Evolutionary conservation across 148 eudicot genomes (phyloP).

Genomic region (Agrostemma githago): DNA sequence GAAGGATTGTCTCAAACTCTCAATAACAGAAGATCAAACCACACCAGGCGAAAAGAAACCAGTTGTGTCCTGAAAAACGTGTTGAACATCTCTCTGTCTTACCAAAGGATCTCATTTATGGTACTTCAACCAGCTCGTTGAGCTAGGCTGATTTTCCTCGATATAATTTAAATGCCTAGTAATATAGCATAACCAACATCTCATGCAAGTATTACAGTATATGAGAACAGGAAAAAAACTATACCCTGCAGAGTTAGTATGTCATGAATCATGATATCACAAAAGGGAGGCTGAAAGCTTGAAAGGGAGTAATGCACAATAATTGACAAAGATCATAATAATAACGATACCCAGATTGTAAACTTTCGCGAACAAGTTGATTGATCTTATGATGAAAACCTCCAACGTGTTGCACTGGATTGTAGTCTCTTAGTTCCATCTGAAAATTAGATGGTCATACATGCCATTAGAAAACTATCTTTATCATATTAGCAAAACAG

Average conservation of each 20-base stretch:
- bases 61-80: not conserved
- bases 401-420: conserved; percentile 66
- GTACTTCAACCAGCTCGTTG: too few species aligned
- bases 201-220: not conserved
- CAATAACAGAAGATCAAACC: not conserved
- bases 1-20: not conserved
- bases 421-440: conserved; percentile 67
- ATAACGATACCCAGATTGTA: conserved; percentile 51
- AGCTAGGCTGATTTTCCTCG: too few species aligned
- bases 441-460: conserved; percentile 26
- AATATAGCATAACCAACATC: not conserved
- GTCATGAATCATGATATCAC: not conserved
- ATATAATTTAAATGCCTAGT: not conserved
- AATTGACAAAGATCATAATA: not conserved
- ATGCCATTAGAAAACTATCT: conserved; percentile 11
- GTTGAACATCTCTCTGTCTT: not conserved
- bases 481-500: not conserved
- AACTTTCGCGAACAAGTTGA: conserved; percentile 55
- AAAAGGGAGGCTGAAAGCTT: not conserved
- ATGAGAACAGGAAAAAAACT: not conserved
- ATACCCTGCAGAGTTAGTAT: not conserved
- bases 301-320: not conserved
- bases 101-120: not conserved
- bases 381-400: conserved; percentile 76
- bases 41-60: not conserved